Evolutionary conservation across 2,329 filamentous ascomycete genomes (phyloP), one percentile per base, ranked within the genome.

Genomic region (Botrytis pseudocinerea): DNA sequence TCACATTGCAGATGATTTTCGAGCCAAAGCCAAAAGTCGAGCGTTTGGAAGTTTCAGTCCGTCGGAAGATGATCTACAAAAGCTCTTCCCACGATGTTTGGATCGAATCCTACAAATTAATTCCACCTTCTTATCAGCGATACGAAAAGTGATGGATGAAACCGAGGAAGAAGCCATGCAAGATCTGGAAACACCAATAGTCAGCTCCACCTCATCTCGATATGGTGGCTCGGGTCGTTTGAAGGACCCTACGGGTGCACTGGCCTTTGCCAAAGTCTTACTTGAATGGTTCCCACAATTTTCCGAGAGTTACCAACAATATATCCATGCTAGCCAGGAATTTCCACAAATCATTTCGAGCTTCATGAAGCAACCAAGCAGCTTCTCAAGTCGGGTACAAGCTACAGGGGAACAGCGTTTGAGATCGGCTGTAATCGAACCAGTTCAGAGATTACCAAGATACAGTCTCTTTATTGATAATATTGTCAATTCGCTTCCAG

Each of bases 401-500:
- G 90, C 95, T 76, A 92, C 92, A 3, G 95, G 96, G 72, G 96
- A 98, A 81, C 96, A 99, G 83, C 89, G 91, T 73, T 88, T 98
- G 71, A 94, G 93, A 66, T 98, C 96, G 5, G 88, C 96, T 75
- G 87, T 99, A 71, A 99, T 99, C 81, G 96, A 99, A 82, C 96
- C 96, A 3, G 95, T 99, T 0, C 96, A 99, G 82, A 89, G 96
- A 70, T 87, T 99, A 70, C 96, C 96, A 40, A 91, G 96, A 40
- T 99, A 99, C 83, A 98, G 94, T 79, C 86, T 99, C 51, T 92
- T 98, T 80, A 98, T 99, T 78, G 96, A 99, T 83, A 95, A 97
- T 79, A 98, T 99, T 80, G 89, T 96, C 65, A 90, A 91, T 76
- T 94, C 92, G 74, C 87, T 98, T 28, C 95, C 95, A 7, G 89